Base-by-base conservation (phyloP, 495 filamentous ascomycete species). In the Poronia punctata region DNA sequence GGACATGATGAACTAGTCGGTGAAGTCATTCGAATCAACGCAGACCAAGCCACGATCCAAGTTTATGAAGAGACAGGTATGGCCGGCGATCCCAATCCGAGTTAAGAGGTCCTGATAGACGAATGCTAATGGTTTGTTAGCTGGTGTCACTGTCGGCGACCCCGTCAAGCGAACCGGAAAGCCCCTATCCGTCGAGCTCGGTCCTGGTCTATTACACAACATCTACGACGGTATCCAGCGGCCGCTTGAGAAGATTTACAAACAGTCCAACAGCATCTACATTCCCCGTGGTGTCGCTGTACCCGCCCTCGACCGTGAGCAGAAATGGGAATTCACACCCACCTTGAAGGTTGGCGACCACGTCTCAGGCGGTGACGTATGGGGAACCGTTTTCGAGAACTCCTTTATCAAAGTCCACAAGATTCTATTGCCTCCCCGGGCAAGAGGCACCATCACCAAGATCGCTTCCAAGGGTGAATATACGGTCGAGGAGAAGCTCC, bases 191-290 rank as follows among this genome's bases (percentile, higher is more conserved):
- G 92, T 99, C 60, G 93, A 99, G 66, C 80, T 97, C 38, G 92
- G 92, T 19, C 92, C 92, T 48, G 92, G 93, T 54, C 67, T 99
- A 67, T 86, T 98, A 79, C 89, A 97, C 70, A 98, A 93, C 37
- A 98, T 98, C 60, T 98, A 98, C 70, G 93, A 99, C 60, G 92
- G 92, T 60, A 97, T 99, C 53, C 92, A 99, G 62, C 84, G 92
- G 46, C 92, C 92, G 40, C 79, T 99, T 49, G 82, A 80, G 58
- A 78, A 76, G 41, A 99, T 99, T 55, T 72, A 83, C 41, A 70
- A 81, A 32, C 63, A 79, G 35, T 80, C 85, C 10, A 66, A 84
- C 46, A 82, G 86, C 59, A 98, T 98, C 61, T 97, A 97, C 56
- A 99, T 99, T 48, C 92, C 92, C 45, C 85, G 93, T 51, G 92